These are phyloP conservation scores for Phyllosticta capitalensis DNA, from an alignment of 2,329 filamentous ascomycete species.

Conservation along the genomic window DNA sequence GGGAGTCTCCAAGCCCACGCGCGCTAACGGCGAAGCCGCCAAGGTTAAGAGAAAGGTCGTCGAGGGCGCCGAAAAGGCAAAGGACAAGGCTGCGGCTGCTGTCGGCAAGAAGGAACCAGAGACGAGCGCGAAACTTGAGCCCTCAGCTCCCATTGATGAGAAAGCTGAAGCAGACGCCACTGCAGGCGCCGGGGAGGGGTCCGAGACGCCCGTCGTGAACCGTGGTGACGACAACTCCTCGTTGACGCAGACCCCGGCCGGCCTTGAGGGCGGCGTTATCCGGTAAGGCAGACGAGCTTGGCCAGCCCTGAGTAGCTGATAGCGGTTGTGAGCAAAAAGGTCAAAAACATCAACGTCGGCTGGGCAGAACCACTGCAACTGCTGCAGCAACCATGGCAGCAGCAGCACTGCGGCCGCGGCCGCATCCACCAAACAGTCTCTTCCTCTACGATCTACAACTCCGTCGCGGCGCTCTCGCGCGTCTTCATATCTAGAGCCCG, in stretches of 20 bases:
- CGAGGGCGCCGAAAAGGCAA: slow-evolving; percentile 25
- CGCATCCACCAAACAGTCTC: not conserved
- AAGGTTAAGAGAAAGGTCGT: slow-evolving; percentile 30
- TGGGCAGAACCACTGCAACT: not conserved
- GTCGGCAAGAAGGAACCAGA: slow-evolving; percentile 7
- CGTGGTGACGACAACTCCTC: slow-evolving; percentile 1
- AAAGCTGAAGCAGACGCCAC: slow-evolving; percentile 6
- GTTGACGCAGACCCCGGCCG: slow-evolving; percentile 9
- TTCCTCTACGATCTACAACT: not conserved
- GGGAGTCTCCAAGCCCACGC: slow-evolving; percentile 12
- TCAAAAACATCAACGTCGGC: not conserved
- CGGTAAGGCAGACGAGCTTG: slow-evolving; percentile 8
- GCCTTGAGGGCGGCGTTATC: slow-evolving; percentile 10
- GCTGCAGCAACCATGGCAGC: not conserved
- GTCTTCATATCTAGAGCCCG: not conserved
- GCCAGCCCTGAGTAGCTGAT: not conserved
- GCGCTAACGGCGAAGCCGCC: slow-evolving; percentile 18
- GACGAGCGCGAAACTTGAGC: slow-evolving; percentile 1
- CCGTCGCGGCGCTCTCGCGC: not conserved
- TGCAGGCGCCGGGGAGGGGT: slow-evolving; percentile 3
- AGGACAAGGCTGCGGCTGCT: slow-evolving; percentile 18
- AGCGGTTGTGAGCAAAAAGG: not conserved
- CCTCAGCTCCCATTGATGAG: slow-evolving; percentile 3
- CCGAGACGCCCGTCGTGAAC: slow-evolving; percentile 6
- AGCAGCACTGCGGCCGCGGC: not conserved